Evolutionary conservation across 2,329 filamentous ascomycete species (phyloP), one percentile per base, ranked within the genome.

Genomic region (Sporothrix sp.): DNA sequence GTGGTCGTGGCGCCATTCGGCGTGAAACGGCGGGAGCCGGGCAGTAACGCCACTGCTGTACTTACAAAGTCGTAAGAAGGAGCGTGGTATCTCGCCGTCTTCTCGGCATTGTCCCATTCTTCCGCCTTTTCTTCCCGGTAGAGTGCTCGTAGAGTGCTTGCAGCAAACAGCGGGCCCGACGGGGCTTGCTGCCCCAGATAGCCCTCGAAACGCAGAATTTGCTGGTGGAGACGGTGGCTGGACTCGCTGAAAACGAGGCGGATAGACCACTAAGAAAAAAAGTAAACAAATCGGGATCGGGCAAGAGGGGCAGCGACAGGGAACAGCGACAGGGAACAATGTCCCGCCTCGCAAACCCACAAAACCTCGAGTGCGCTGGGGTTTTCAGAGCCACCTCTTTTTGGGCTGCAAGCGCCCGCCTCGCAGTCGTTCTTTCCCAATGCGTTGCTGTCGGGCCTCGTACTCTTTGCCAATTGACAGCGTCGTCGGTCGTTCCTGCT

Each of bases 1-100:
- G 27, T 43, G 27, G 42, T 33, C 23, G 37, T 48, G 46, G 46
- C 36, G 36, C 46, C 46, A 48, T 48, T 48, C 35, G 36, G 37
- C 46, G 28, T 32, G 27, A 40, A 33, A 30, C 36, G 6, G 46
- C 18, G 42, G 28, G 33, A 45, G 13, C 18, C 20, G 46, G 27
- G 27, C n/a, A 37, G 35, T 48, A 48, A 40, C 46, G 40, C 46
- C 46, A 48, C 46, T 27, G 28, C 39, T 10, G 13, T 8, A 40
- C n/a, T n/a, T n/a, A n/a, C n/a, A n/a, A n/a, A n/a, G n/a, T n/a
- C n/a, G n/a, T n/a, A n/a, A n/a, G n/a, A n/a, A n/a, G n/a, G n/a
- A n/a, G 32, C 33, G 33, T 16, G n/a, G 33, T 42, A 4, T 44
- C 18, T 44, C 28, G 42, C 10, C 33, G 10, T 28, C 42, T 33